Evolutionary conservation across 495 filamentous ascomycete genomes (phyloP).

Genomic region (Hypoxylon crocopeplum): DNA sequence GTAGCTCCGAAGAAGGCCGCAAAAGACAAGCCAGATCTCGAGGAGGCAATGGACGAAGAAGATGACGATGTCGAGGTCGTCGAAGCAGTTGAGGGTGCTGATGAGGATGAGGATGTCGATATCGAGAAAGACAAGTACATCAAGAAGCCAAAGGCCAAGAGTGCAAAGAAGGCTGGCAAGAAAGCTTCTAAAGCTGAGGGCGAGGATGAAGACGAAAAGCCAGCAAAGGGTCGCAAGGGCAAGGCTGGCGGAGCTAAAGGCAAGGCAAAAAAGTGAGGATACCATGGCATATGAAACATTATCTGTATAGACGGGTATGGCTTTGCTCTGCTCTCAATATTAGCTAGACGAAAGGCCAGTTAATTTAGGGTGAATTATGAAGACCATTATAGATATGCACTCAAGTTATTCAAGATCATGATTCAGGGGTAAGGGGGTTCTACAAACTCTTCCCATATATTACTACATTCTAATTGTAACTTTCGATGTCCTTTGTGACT

Average conservation of each 20-base stretch:
- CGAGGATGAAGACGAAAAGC: conserved; percentile 56
- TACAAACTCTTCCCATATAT: too few species aligned
- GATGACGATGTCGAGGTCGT: conserved; percentile 78
- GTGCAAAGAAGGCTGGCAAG: conserved; percentile 56
- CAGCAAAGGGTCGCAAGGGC: conserved; percentile 58
- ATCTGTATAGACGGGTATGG: not conserved
- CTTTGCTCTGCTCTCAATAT: conserved; percentile 14
- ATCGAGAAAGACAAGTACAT: conserved; percentile 96
- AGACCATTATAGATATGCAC: conserved; percentile 1
- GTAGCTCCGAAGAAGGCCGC: conserved; percentile 69
- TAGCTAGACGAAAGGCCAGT: not conserved
- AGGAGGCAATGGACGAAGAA: conserved; percentile 94
- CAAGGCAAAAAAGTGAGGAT: conserved; percentile 45
- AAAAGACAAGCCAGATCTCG: conserved; percentile 88
- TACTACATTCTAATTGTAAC: too few species aligned
- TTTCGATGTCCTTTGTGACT: too few species aligned
- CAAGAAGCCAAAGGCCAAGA: conserved; percentile 77
- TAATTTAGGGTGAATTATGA: too few species aligned
- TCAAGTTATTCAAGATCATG: not conserved
- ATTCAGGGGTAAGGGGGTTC: conserved; percentile 1
- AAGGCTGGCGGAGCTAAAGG: conserved; percentile 49
- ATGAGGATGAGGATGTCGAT: conserved; percentile 75
- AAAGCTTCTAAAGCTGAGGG: conserved; percentile 63
- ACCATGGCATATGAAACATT: not conserved
- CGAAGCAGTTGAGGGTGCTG: conserved; percentile 52